Conservation (phyloP, 345 rosid species). For the Camelina hispida region DNA sequence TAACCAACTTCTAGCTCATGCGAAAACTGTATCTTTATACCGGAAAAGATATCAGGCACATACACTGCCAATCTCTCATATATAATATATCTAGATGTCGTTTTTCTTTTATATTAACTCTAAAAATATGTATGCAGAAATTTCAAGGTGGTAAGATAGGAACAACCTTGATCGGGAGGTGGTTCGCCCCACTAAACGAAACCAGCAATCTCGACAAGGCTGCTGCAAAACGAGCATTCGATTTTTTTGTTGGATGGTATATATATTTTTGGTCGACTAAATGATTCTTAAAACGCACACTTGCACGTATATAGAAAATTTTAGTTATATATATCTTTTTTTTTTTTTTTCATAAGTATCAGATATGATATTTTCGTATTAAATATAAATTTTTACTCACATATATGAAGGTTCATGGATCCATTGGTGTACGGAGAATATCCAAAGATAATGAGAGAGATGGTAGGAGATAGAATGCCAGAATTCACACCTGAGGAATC, state of each 20-base stretch:
- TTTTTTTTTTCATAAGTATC: too few relatives aligned
- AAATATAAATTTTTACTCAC: too few relatives aligned
- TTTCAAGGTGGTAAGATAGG: conserved; percentile 36
- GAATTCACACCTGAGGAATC: conserved; percentile 28
- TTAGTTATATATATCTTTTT: neutral
- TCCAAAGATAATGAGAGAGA: conserved; percentile 20
- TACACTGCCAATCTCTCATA: too few relatives aligned
- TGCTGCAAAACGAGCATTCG: conserved; percentile 37
- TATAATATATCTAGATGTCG: too few relatives aligned
- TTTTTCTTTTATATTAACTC: too few relatives aligned
- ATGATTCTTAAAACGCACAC: neutral
- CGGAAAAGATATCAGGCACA: conserved; percentile 35
- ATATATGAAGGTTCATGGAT: conserved; percentile 33
- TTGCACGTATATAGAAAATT: neutral
- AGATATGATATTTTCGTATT: neutral
- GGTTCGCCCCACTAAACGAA: conserved; percentile 25
- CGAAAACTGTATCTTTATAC: conserved; percentile 43
- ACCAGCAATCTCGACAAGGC: conserved; percentile 16
- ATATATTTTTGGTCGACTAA: neutral
- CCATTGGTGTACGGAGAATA: conserved; percentile 38
- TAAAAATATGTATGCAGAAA: conserved; percentile 6
- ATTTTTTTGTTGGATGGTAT: conserved; percentile 44
- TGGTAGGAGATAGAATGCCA: conserved; percentile 33
- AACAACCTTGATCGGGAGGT: conserved; percentile 28
- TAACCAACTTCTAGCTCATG: conserved; percentile 54